Conservation (phyloP, 2,329 filamentous ascomycete species). For the Trichoderma atrobrunneum region DNA sequence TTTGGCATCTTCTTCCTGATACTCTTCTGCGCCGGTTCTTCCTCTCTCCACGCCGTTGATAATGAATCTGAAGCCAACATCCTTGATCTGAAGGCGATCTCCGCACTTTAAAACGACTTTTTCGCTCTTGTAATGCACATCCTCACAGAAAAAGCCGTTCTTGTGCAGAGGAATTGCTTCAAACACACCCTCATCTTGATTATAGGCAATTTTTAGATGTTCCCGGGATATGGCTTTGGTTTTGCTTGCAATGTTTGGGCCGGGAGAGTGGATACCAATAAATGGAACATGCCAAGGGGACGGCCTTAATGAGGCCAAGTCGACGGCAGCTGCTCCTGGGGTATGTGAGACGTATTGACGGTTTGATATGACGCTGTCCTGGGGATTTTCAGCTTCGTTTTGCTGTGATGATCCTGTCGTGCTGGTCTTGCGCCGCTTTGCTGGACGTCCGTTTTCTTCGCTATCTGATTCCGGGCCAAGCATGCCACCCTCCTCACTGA, state of each 20-base stretch:
- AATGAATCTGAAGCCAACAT: constrained; percentile 64
- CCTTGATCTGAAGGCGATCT: constrained; percentile 68
- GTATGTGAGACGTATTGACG: constrained; percentile 61
- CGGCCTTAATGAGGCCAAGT: constrained; percentile 58
- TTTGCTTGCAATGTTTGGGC: constrained; percentile 56
- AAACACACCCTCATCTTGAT: constrained; percentile 60
- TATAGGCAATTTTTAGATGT: constrained; percentile 71
- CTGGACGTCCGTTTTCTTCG: constrained; percentile 46
- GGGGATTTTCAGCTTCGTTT: constrained; percentile 42
- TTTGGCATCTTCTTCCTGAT: constrained; percentile 48
- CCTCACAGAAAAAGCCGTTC: constrained; percentile 69
- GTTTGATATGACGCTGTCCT: constrained; percentile 52
- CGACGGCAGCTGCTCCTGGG: constrained; percentile 56
- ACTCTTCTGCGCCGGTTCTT: constrained; percentile 57
- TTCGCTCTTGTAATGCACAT: constrained; percentile 54
- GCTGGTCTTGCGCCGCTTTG: constrained; percentile 48
- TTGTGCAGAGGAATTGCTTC: constrained; percentile 60
- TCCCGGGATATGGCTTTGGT: constrained; percentile 72
- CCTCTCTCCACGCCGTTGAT: constrained; percentile 62
- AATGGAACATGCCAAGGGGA: constrained; percentile 62
- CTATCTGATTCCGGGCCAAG: constrained; percentile 60
- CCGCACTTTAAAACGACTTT: constrained; percentile 60
- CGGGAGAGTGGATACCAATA: constrained; percentile 69
- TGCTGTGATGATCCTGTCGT: constrained; percentile 42
- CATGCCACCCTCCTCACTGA: constrained; percentile 69